Conservation (phyloP, 192 early-diverging fungal species). For the Linderina pennispora region DNA sequence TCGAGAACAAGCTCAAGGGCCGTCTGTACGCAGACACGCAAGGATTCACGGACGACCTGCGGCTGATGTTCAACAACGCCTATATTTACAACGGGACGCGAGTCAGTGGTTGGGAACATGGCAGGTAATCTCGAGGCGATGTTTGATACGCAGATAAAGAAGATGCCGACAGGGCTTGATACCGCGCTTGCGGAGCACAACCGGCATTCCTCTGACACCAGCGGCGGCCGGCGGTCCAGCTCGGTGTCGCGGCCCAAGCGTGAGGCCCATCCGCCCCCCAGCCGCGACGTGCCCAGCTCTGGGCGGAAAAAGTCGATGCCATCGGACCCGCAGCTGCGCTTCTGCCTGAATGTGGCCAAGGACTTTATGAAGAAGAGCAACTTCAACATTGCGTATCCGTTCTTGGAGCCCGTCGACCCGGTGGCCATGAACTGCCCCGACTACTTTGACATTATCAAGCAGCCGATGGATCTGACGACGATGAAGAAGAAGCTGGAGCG, state of each 20-base stretch:
- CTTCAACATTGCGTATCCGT: constrained; percentile 64
- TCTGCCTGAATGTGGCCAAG: constrained; percentile 54
- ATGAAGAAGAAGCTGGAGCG: constrained; percentile 63
- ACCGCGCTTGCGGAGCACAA: constrained; percentile 37
- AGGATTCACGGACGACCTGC: constrained; percentile 62
- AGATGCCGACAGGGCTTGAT: constrained; percentile 60
- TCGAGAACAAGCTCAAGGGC: constrained; percentile 61
- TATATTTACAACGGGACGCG: constrained; percentile 73
- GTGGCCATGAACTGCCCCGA: constrained; percentile 77
- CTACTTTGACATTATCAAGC: constrained; percentile 78
- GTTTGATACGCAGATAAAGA: constrained; percentile 61
- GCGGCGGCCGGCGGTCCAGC: constrained; percentile 24
- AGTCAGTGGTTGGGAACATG: constrained; percentile 62
- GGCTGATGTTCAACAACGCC: constrained; percentile 74
- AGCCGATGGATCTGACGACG: constrained; percentile 87
- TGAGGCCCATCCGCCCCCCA: constrained; percentile 54
- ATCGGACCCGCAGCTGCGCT: constrained; percentile 54
- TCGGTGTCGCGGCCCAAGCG: constrained; percentile 53
- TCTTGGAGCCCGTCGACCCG: constrained; percentile 81
- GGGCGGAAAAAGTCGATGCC: constrained; percentile 42
- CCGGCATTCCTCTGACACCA: constrained; percentile 27
- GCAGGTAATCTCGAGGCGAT: constrained; percentile 63
- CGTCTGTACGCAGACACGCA: constrained; percentile 57
- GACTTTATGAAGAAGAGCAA: constrained; percentile 67
- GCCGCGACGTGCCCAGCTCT: constrained; percentile 40